Evolutionary conservation across 2,329 filamentous ascomycete genomes (phyloP), one percentile per base, ranked within the genome.

Genomic region (Cercospora canescens): DNA sequence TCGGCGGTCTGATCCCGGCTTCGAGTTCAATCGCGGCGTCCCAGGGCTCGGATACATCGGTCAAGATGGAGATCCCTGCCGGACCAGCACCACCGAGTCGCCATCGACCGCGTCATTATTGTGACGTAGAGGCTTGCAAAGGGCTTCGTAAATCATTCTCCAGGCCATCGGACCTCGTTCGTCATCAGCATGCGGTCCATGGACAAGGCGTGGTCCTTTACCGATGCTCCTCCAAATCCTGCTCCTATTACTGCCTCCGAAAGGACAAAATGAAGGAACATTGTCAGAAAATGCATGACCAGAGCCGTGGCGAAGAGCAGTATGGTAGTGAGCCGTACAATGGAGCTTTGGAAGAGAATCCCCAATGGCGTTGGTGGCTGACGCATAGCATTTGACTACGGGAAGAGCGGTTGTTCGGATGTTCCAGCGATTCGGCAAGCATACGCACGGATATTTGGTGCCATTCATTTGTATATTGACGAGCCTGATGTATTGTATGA

Each of bases 201-300:
- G 28, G 32, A 0, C 4, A 16, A 2, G 34, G 52, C 52, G 5
- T 9, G 1, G 30, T 56, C 9, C 52, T 28, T 16, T 56, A 56
- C 11, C 1, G 12, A 7, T 56, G 52, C 30, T 56, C 28, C 4
- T 1, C 18, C 2, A 18, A 11, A 8, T 1, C 18, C 2, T 56
- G 52, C 52, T 16, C 2, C 3, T 56, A 56, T 6, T 11, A 32
- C 28, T 56, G 52, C 9, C n/a, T 56, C 5, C 52, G 52, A 18
- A 56, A 5, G n/a, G 52, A 56, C 52, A 56, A 56, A 9, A 56
- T 56, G 52, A 56, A 56, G 30, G 52, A 35, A 14, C 52, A 35
- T 56, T 56, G 28, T 16, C 52, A 56, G 52, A 18, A 24, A 6
- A 56, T 32, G 52, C 52, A 56, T 3, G 30, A 16, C 6, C 30